Evolutionary conservation across 1,284 basidiomycete genomes (phyloP).

Genomic region (Ceratobasidium sp.): DNA sequence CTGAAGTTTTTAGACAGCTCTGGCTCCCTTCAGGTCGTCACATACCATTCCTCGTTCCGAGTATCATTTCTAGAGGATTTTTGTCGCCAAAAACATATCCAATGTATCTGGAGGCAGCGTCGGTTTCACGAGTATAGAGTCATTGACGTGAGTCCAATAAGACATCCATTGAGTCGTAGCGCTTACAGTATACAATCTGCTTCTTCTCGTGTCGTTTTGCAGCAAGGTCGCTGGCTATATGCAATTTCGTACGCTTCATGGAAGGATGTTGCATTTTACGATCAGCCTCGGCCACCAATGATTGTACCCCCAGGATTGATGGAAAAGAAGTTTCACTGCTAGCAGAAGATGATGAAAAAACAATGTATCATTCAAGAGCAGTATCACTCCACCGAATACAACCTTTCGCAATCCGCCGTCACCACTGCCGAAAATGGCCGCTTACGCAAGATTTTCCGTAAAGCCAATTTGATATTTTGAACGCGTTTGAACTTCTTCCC

Average conservation of each 20-base stretch:
- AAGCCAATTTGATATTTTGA: too few species aligned
- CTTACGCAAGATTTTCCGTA: too few species aligned
- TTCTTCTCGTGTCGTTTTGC: background rate
- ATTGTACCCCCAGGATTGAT: too few species aligned
- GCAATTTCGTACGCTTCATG: background rate
- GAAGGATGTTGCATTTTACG: background rate
- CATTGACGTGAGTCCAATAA: background rate
- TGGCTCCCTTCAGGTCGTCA: background rate
- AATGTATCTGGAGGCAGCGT: background rate
- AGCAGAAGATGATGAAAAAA: too few species aligned
- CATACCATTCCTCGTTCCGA: background rate
- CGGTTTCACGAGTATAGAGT: background rate
- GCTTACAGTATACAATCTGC: background rate
- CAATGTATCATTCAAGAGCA: too few species aligned
- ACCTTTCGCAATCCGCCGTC: too few species aligned
- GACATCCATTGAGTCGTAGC: background rate
- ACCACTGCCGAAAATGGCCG: too few species aligned
- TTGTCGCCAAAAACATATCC: background rate
- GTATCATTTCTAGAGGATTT: background rate
- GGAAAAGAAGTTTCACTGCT: too few species aligned
- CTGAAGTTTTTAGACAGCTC: background rate
- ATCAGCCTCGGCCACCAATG: background rate
- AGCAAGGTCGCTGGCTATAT: constrained; percentile 3
- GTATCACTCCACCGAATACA: too few species aligned
- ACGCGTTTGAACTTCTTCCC: too few species aligned